Percentiles rank a stretch among this genome's conserved stretches.
phyloP scores from a whole-genome alignment of 2,329 filamentous ascomycete species.

The Colletotrichum lini region DNA sequence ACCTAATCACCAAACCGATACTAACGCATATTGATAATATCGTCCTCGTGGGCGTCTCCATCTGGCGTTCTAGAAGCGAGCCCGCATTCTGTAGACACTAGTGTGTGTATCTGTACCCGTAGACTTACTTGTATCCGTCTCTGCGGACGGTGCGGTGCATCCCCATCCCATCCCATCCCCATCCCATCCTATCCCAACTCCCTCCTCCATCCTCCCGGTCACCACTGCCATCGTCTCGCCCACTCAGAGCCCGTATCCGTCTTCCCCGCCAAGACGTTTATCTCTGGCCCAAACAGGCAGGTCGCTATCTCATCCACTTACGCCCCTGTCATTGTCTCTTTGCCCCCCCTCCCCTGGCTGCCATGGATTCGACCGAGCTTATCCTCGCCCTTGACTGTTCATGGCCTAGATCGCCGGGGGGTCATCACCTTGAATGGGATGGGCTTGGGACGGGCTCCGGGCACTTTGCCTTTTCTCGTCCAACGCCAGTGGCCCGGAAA shows the following conservation, averaged over 20 bases:
- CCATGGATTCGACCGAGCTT: constrained; percentile 37
- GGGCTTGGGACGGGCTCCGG: constrained; percentile 12
- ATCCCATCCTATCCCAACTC: not conserved
- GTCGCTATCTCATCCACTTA: constrained; percentile 42
- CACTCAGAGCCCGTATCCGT: constrained; percentile 23
- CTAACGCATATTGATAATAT: constrained; percentile 35
- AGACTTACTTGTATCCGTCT: constrained; percentile 6
- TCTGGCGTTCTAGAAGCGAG: constrained; percentile 36
- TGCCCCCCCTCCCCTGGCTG: not conserved
- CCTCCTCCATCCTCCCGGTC: constrained; percentile 2
- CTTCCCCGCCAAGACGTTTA: constrained; percentile 42
- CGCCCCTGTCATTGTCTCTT: not conserved
- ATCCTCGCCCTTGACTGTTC: constrained; percentile 34
- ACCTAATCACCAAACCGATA: constrained; percentile 22
- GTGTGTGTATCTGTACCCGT: no score
- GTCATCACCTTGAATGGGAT: constrained; percentile 17
- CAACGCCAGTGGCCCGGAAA: constrained; percentile 19
- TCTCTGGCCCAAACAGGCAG: constrained; percentile 41
- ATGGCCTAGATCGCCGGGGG: constrained; percentile 34
- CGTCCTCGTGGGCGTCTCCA: constrained; percentile 19
- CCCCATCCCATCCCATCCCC: constrained; percentile 15
- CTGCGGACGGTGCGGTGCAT: not conserved
- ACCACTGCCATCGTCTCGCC: constrained; percentile 11
- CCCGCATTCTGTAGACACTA: no score
- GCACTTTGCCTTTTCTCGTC: constrained; percentile 6